phyloP scores from a whole-genome alignment of 2,329 filamentous ascomycete species.

The Exophiala mesophila region DNA sequence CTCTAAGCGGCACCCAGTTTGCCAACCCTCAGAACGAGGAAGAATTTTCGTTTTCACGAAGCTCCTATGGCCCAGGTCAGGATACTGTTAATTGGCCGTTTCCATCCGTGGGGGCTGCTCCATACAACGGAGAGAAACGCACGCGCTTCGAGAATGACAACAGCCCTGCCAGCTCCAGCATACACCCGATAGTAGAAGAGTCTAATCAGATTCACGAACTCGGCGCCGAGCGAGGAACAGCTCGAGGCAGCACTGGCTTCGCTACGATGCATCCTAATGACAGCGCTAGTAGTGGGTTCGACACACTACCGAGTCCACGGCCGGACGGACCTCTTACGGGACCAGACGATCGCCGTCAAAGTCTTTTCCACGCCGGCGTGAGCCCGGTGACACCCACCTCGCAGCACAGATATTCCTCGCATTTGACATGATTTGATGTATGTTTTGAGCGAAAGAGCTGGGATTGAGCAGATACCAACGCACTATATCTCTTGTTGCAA shows the following conservation, averaged over 20 bases:
- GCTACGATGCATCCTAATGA: slow-evolving; percentile 16
- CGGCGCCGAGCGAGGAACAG: not conserved
- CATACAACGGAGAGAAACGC: slow-evolving; percentile 6
- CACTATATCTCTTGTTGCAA: no score
- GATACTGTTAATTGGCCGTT: slow-evolving; percentile 19
- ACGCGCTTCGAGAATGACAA: slow-evolving; percentile 4
- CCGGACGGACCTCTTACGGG: not conserved
- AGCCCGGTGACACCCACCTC: slow-evolving; percentile 18
- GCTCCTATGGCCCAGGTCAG: not conserved
- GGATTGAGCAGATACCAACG: not conserved
- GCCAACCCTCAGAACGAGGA: not conserved
- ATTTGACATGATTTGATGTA: not conserved
- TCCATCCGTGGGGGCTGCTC: no score
- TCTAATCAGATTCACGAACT: not conserved
- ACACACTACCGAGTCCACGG: slow-evolving; percentile 11
- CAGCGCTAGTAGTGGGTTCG: slow-evolving; percentile 13
- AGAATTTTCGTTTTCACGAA: not conserved
- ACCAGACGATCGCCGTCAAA: slow-evolving; percentile 4
- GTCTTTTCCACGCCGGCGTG: slow-evolving; percentile 13
- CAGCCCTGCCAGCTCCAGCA: slow-evolving; percentile 8
- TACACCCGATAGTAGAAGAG: not conserved
- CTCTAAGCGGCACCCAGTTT: slow-evolving; percentile 1
- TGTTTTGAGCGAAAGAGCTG: not conserved
- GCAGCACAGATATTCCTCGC: not conserved
- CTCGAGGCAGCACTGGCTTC: not conserved